Evolutionary conservation across 495 filamentous ascomycete species (phyloP).

Genomic region (Podospora conica): DNA sequence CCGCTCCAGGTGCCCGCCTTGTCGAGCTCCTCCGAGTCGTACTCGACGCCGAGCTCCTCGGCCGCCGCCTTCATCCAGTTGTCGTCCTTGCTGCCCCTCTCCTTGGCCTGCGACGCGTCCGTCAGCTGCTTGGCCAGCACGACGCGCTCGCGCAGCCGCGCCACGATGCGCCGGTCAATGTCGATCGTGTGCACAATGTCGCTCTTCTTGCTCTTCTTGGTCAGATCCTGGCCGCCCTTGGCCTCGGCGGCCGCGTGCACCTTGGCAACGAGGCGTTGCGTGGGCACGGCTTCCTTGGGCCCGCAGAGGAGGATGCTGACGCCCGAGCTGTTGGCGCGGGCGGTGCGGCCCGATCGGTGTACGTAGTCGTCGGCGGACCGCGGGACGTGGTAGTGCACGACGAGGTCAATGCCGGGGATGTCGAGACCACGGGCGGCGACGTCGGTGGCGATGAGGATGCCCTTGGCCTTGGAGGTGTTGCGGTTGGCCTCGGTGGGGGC

Average conservation of each 20-base stretch:
- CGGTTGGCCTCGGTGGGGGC: slow-evolving; percentile 9
- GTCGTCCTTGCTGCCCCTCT: slow-evolving; percentile 75
- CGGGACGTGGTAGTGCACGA: slow-evolving; percentile 93
- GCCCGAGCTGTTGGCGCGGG: slow-evolving; percentile 70
- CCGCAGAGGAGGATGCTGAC: slow-evolving; percentile 81
- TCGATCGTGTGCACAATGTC: slow-evolving; percentile 57
- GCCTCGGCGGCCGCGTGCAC: slow-evolving; percentile 55
- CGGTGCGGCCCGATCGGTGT: slow-evolving; percentile 91
- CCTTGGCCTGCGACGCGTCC: slow-evolving; percentile 75
- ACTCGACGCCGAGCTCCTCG: slow-evolving; percentile 90
- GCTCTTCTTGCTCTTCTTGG: slow-evolving; percentile 25
- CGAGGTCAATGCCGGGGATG: slow-evolving; percentile 77
- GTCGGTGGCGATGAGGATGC: slow-evolving; percentile 82
- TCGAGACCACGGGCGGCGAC: slow-evolving; percentile 96
- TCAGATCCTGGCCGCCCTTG: slow-evolving; percentile 42
- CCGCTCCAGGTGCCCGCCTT: slow-evolving; percentile 53
- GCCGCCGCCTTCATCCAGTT: slow-evolving; percentile 79
- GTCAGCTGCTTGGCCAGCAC: slow-evolving; percentile 76
- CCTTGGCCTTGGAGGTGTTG: slow-evolving; percentile 40
- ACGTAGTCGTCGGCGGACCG: slow-evolving; percentile 90
- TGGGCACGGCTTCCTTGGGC: slow-evolving; percentile 82
- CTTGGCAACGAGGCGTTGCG: slow-evolving; percentile 77
- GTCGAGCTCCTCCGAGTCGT: slow-evolving; percentile 81
- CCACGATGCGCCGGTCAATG: slow-evolving; percentile 71
- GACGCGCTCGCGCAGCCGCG: slow-evolving; percentile 66